Evolutionary conservation across 2,329 filamentous ascomycete species (phyloP), one percentile per base, ranked within the genome.

Genomic region (Zymoseptoria passerinii): DNA sequence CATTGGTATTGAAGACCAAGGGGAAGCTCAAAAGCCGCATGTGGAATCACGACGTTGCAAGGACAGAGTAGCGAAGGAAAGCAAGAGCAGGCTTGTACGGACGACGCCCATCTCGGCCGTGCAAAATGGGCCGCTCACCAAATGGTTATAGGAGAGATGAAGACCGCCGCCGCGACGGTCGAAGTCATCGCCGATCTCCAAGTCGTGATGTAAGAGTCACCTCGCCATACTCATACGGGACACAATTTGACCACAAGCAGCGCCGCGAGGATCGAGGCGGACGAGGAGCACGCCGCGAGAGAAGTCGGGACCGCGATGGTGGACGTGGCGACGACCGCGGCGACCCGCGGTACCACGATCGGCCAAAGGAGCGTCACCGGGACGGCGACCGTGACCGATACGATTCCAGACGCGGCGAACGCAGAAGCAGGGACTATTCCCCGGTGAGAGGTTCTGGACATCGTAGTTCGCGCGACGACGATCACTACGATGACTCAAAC

Each of bases 311-410:
- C 48, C 59, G 58, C 44, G 54, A 55, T 19, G 55, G 63, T 35
- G 57, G 61, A 13, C 61, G 64, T 35, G 55, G 59, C 20, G 52
- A 61, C 20, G 44, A 53, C 8, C 61, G 60, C 54, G 61, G 59
- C 49, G 62, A 51, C 10, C 60, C 56, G n/a, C 54, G 52, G 28
- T 58, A 55, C 55, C 65, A 59, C 35, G 65, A 66, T 44, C 57
- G 63, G 58, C 60, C 59, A 55, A 64, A 66, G 48, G 63, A 66
- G 50, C 55, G 64, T 55, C 86, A 86, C 73, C 83, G 86, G 67
- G 88, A 90, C 55, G 80, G 85, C 71, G 85, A 83, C 72, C 83
- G 82, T 73, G 87, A 89, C 70, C 82, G 81, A 72, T 78, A 75
- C 70, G 81, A 80, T 71, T 81, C 79, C 67, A 83, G 83, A 71